Conservation (phyloP, 495 filamentous ascomycete genomes). For the Zalerion maritima region DNA sequence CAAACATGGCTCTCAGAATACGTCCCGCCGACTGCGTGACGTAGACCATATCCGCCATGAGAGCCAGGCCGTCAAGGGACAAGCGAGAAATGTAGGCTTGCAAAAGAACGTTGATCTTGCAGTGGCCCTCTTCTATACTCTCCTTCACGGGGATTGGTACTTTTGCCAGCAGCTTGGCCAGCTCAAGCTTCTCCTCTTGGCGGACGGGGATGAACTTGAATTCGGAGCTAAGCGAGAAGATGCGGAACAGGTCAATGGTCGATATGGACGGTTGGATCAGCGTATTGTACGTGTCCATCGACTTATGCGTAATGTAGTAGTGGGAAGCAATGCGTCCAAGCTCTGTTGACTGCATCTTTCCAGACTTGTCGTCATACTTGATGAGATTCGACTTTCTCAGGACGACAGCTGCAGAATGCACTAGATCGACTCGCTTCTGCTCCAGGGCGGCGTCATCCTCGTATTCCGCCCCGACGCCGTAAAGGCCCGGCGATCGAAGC, state of each 20-base stretch:
- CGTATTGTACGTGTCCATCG: slow-evolving; percentile 92
- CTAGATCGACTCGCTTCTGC: slow-evolving; percentile 89
- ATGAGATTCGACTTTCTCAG: slow-evolving; percentile 77
- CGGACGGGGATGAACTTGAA: slow-evolving; percentile 99
- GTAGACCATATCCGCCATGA: slow-evolving; percentile 98
- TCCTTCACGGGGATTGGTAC: slow-evolving; percentile 97
- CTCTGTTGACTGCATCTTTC: slow-evolving; percentile 79
- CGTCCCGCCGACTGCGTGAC: slow-evolving; percentile 95
- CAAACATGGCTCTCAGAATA: slow-evolving; percentile 90
- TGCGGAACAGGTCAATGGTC: slow-evolving; percentile 85
- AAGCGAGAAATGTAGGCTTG: slow-evolving; percentile 95
- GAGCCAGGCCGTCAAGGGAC: slow-evolving; percentile 79
- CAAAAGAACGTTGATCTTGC: slow-evolving; percentile 97
- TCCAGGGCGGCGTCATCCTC: slow-evolving; percentile 82
- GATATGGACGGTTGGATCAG: slow-evolving; percentile 87
- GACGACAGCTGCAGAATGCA: slow-evolving; percentile 83
- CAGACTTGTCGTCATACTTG: slow-evolving; percentile 91
- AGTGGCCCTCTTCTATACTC: slow-evolving; percentile 87
- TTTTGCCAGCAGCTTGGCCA: slow-evolving; percentile 76
- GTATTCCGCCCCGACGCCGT: slow-evolving; percentile 91
- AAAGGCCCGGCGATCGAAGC: slow-evolving; percentile 88
- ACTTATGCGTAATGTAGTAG: slow-evolving; percentile 94
- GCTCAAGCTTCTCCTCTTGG: slow-evolving; percentile 92
- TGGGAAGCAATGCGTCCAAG: slow-evolving; percentile 91
- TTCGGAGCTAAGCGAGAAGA: slow-evolving; percentile 95